These are phyloP conservation scores for Cladosporium sp. DNA, from an alignment of 2,329 filamentous ascomycete genomes.

Conservation along the genomic window DNA sequence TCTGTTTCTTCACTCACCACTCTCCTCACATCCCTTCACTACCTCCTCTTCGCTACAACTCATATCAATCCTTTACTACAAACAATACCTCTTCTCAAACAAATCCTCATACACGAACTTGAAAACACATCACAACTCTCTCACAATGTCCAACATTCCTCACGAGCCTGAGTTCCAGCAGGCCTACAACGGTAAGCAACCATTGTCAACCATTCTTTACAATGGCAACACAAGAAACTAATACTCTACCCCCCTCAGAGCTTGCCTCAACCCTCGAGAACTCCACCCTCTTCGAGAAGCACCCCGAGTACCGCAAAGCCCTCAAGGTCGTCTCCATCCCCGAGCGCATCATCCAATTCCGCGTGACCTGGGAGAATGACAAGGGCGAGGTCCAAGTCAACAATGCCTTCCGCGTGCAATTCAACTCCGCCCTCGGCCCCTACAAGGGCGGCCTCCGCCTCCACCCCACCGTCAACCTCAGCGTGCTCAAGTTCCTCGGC, in stretches of 20 bases:
- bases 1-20: constrained; percentile 1
- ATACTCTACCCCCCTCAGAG: constrained; percentile 53
- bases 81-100: background rate
- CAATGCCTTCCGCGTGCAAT: constrained; percentile 93
- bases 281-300: constrained; percentile 85
- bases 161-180: constrained; percentile 97
- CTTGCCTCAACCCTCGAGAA: constrained; percentile 91
- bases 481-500: constrained; percentile 87
- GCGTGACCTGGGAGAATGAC: constrained; percentile 95
- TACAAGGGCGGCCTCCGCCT: constrained; percentile 98
- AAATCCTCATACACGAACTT: background rate
- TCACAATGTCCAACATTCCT: constrained; percentile 37
- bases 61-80: constrained; percentile 9
- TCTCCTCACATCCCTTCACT: background rate
- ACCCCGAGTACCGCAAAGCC: constrained; percentile 90
- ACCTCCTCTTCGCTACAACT: constrained; percentile 5
- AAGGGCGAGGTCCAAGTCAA: constrained; percentile 84
- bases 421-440: constrained; percentile 94
- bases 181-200: constrained; percentile 90
- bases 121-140: constrained; percentile 1
- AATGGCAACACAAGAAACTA: too few relatives aligned
- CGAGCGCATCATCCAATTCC: constrained; percentile 95
- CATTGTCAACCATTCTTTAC: too few relatives aligned
- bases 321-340: constrained; percentile 84
- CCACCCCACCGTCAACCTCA: constrained; percentile 79